phyloP scores from a whole-genome alignment of 1,139 yeast genomes.

The Candida sp. region DNA sequence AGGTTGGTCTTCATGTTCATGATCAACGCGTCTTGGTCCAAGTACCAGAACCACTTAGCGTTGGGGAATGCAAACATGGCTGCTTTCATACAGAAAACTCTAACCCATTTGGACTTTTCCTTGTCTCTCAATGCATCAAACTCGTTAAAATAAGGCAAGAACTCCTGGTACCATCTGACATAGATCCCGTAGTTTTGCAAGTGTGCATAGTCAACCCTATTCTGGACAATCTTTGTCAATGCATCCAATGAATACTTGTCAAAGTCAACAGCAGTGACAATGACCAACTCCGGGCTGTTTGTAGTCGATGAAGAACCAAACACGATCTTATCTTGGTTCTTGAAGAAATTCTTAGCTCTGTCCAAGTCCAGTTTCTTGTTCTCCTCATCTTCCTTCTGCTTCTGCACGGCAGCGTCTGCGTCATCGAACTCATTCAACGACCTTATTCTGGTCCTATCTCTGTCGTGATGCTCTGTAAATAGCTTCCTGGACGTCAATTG shows the following conservation, averaged over 20 bases:
- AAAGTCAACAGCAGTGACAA: constrained; percentile 85
- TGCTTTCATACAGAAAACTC: constrained; percentile 65
- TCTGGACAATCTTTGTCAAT: constrained; percentile 71
- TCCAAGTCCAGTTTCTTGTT: constrained; percentile 39
- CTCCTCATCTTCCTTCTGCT: constrained; percentile 43
- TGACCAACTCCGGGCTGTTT: constrained; percentile 67
- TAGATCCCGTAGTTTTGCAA: constrained; percentile 77
- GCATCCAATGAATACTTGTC: constrained; percentile 65
- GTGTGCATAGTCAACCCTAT: constrained; percentile 83
- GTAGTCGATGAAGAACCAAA: constrained; percentile 42
- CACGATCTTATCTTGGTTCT: constrained; percentile 67
- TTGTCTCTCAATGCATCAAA: constrained; percentile 35
- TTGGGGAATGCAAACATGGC: constrained; percentile 90
- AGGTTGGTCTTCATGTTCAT: constrained; percentile 67
- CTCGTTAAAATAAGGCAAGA: constrained; percentile 59
- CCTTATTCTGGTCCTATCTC: constrained; percentile 32
- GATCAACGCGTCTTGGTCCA: constrained; percentile 76
- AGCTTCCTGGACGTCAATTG: constrained; percentile 57
- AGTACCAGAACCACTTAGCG: constrained; percentile 84
- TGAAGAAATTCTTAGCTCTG: constrained; percentile 58
- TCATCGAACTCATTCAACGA: constrained; percentile 54
- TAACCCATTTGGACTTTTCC: constrained; percentile 59
- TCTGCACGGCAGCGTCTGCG: constrained; percentile 40
- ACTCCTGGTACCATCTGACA: constrained; percentile 84
- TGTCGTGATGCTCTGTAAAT: constrained; percentile 46